phyloP scores from a whole-genome alignment of 768 basidiomycete genomes.

The Trametes cubensis region DNA sequence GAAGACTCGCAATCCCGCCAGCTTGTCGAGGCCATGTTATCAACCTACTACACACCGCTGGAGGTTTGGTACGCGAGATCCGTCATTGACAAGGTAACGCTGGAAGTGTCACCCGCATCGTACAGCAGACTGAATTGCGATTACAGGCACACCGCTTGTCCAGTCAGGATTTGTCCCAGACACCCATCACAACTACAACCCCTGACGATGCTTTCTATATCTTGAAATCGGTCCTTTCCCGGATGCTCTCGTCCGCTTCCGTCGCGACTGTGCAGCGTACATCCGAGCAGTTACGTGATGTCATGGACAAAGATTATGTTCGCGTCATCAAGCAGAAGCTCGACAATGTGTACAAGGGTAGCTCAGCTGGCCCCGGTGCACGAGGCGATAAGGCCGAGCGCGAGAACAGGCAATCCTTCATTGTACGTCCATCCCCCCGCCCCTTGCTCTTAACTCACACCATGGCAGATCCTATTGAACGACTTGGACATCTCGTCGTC shows the following conservation, averaged over 20 bases:
- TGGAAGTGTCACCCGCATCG: neutral
- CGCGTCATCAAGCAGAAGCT: slow-evolving; percentile 81
- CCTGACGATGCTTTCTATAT: slow-evolving; percentile 98
- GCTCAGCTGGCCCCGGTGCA: slow-evolving; percentile 42
- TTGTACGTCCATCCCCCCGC: slow-evolving; percentile 56
- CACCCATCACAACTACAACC: slow-evolving; percentile 67
- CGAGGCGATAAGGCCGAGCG: slow-evolving; percentile 74
- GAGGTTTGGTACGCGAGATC: slow-evolving; percentile 91
- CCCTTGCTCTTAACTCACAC: too few species aligned
- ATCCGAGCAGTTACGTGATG: slow-evolving; percentile 63
- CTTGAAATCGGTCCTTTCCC: slow-evolving; percentile 78
- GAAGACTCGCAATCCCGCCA: slow-evolving; percentile 55
- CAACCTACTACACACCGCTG: slow-evolving; percentile 81
- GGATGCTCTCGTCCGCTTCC: slow-evolving; percentile 80
- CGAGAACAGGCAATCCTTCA: slow-evolving; percentile 78
- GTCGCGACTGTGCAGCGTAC: slow-evolving; percentile 58
- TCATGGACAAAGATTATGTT: slow-evolving; percentile 83
- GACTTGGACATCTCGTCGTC: slow-evolving; percentile 91
- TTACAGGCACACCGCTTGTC: slow-evolving; percentile 86
- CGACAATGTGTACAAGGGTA: slow-evolving; percentile 80
- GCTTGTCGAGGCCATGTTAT: slow-evolving; percentile 68
- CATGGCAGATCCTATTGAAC: slow-evolving; percentile 77
- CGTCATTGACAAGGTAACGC: slow-evolving; percentile 81
- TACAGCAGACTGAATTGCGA: neutral
- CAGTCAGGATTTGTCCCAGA: slow-evolving; percentile 65